Evolutionary conservation across 2,329 filamentous ascomycete species (phyloP), one percentile per base, ranked within the genome.

Genomic region (Lojkania enalia): DNA sequence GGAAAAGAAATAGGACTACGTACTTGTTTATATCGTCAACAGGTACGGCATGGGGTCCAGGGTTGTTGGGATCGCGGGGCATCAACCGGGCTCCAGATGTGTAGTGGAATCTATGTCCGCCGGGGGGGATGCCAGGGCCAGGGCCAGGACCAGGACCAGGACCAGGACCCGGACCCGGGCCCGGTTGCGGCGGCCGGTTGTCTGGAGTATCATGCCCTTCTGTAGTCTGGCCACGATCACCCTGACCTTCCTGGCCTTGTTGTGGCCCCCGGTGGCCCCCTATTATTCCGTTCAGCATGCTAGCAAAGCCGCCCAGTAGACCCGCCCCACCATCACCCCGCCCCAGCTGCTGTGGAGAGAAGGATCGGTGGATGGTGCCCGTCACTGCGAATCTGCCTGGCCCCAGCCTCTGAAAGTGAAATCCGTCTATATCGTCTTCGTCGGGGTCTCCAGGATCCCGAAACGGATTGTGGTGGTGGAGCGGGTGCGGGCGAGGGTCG

Each of bases 31-130:
- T 52, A 45, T 74, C 75, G 42, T 74, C 72, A 16, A 77, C 64
- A 6, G 74, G 75, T 42, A 71, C 68, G n/a, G 67, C 59, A 42
- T 66, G 71, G 13, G 74, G 70, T 51, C 78, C 79, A 29, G 78
- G 71, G 20, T 67, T 67, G 55, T 80, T 73, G 19, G 75, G 71
- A 58, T 82, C 73, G 51, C 78, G 74, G 23, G 80, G 79, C 40
- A 65, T 67, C 32, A 81, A 58, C 37, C 73, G 72, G 4, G 63
- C 61, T 16, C 58, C 60, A 18, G 61, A 52, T 13, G 59, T 55
- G 35, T 70, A 70, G 15, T 57, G 61, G 32, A 69, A 69, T 14
- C 64, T 39, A 37, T 53, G 47, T 9, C 52, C 50, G 21, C 39
- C 49, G 11, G 42, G 35, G 33, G 49, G 21, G 45, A 48, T 33